Base-by-base conservation (phyloP, 345 rosid genomes). In the Citrus reticulata region DNA sequence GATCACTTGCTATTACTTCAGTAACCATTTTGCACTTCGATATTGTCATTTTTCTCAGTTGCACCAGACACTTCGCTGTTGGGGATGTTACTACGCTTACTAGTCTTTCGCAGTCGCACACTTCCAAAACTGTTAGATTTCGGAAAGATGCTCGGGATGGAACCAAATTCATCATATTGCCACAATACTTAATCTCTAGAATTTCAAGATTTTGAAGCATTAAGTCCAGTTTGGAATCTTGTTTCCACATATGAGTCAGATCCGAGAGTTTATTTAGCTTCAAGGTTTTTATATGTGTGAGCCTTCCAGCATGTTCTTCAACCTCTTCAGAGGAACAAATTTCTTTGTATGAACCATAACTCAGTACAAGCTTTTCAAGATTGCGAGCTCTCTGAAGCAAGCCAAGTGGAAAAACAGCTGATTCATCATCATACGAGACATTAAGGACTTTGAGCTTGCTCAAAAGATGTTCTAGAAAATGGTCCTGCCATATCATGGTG, bases 321-420 rank as follows among this genome's bases (percentile, higher is more conserved):
- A 17, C 7, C 22, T 16, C 22, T 17, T 17, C 58, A 54, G 6
- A 14, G 6, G 58, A 24, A 32, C 79, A 70, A 4, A 81, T 24
- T 74, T 67, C 80, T 49, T 71, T 51, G 37, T 76, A 76, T 20
- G 10, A n/a, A 68, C 75, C 32, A 39, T 5, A 0, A 0, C 2
- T 0, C 6, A 83, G 37, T 20, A 10, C 7, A 42, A 83, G 79
- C 34, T 29, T 32, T 39, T 81, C 68, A 68, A 85, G 35, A 62
- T 80, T 75, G 9, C 13, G 40, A 30, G 64, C 72, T 58, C 24
- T 39, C 16, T 69, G 1, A 0, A 85, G 57, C 7, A 73, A 24
- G 0, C 0, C 24, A 14, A 76, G 4, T 34, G 76, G 79, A 32
- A 80, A 80, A 9, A 1, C 37, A 6, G 20, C 19, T 7, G 78